Base-by-base conservation (phyloP, 2,329 filamentous ascomycete genomes). In the Aspergillus arachidicola region DNA sequence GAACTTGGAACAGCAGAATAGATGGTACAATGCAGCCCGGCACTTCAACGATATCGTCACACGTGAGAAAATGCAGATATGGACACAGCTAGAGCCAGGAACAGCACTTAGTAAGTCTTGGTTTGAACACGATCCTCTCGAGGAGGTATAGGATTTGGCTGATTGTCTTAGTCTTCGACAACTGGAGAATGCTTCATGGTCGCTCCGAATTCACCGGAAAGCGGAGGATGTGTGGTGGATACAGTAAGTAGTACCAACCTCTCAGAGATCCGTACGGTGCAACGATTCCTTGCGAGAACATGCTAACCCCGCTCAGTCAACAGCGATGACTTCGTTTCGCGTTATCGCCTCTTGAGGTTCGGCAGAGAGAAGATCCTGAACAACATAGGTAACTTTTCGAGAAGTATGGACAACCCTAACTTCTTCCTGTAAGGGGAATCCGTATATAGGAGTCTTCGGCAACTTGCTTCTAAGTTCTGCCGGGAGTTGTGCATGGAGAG, bases 161-260 rank as follows among this genome's bases (percentile, higher is more conserved):
- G 51, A 64, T 38, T 2, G 54, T 48, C 55, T 12, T 69, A 91
- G 91, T 98, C 54, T 97, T 99, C 76, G 92, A 99, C 75, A 98
- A 99, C 73, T 97, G 94, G 93, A 86, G 95, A 63, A 91, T 97
- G 38, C 80, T 98, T 69, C 95, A 99, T 77, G 95, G 94, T 1
- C 84, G 95, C 70, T 89, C 89, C 58, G 87, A 87, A 0, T 99
- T 98, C 73, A 90, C 89, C 6, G 95, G 95, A 1, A 88, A 91
- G 73, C 84, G 95, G 68, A 88, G 94, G 68, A 91, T 99, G 73
- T 97, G 94, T 76, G 95, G 95, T 64, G 94, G 87, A 11, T 98
- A 98, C 72, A 90, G 92, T 93, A 81, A 84, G 90, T 87, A 23
- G 38, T 19, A n/a, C 38, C 16, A 41, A n/a, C 16, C 38, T 19